Evolutionary conservation across 2,329 filamentous ascomycete species (phyloP).

Genomic region (Lecanicillium sp.): DNA sequence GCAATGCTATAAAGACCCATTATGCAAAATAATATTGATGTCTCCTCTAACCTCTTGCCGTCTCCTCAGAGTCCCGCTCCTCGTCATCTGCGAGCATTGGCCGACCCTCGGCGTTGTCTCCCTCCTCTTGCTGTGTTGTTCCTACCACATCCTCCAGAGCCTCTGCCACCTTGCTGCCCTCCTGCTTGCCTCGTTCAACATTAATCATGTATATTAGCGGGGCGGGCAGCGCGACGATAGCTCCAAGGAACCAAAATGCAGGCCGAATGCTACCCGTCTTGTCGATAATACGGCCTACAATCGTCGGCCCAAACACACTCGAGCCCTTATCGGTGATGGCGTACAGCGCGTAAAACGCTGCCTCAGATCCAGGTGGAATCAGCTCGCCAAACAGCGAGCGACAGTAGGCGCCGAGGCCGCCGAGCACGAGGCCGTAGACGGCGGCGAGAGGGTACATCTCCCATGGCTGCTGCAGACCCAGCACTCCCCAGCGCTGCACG

Average conservation of each 20-base stretch:
- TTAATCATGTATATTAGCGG: conserved; percentile 81
- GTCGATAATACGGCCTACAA: conserved; percentile 91
- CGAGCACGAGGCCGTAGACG: conserved; percentile 88
- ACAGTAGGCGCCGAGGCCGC: conserved; percentile 89
- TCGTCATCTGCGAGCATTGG: conserved; percentile 25
- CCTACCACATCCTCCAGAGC: conserved; percentile 48
- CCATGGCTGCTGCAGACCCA: conserved; percentile 89
- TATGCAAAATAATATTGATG: conserved; percentile 1
- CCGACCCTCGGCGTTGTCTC: conserved; percentile 19
- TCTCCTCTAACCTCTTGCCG: neutral
- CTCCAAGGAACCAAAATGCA: conserved; percentile 87
- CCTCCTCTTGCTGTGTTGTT: conserved; percentile 18
- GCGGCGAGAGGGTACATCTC: conserved; percentile 93
- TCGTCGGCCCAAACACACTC: conserved; percentile 86
- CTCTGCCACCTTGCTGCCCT: conserved; percentile 59
- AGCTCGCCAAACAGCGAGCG: conserved; percentile 88
- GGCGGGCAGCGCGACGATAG: conserved; percentile 76
- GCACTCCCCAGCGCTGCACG: conserved; percentile 64
- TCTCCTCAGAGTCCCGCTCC: conserved; percentile 15
- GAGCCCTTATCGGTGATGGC: conserved; percentile 97
- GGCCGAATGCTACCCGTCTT: conserved; percentile 71
- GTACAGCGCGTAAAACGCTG: conserved; percentile 93
- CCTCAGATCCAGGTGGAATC: conserved; percentile 89
- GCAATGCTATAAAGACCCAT: neutral
- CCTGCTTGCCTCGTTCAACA: conserved; percentile 69